phyloP scores from a whole-genome alignment of 2,329 filamentous ascomycete species.

The Phaeomoniella chlamydospora region DNA sequence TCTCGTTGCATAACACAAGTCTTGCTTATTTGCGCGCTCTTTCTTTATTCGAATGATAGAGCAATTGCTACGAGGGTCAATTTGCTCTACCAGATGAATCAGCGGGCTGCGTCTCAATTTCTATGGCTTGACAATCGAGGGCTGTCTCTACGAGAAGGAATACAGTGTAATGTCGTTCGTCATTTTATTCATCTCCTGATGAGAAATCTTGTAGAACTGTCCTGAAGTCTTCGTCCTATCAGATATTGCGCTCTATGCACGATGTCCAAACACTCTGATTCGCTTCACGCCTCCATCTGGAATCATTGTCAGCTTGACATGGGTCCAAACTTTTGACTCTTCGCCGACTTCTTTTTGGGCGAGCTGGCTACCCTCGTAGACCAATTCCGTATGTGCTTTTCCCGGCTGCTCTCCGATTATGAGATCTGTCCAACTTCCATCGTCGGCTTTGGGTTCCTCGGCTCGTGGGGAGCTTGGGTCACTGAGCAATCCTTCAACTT shows the following conservation, averaged over 20 bases:
- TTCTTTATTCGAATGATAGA: too few species aligned
- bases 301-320: conserved; percentile 83
- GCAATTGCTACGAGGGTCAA: too few species aligned
- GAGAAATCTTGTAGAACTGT: too few species aligned
- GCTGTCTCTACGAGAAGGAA: too few species aligned
- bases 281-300: conserved; percentile 89
- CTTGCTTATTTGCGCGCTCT: too few species aligned
- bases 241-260: conserved; percentile 25
- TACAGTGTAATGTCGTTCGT: too few species aligned
- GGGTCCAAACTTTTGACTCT: conserved; percentile 55
- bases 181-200: too few species aligned
- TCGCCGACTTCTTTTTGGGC: conserved; percentile 47
- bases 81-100: too few species aligned
- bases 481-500: conserved; percentile 19
- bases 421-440: conserved; percentile 21
- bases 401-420: conserved; percentile 20
- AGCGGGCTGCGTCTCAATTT: too few species aligned
- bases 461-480: conserved; percentile 8
- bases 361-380: conserved; percentile 21
- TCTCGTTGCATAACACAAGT: too few species aligned
- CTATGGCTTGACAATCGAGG: too few species aligned
- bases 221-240: too few species aligned
- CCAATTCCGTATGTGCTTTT: conserved; percentile 24
- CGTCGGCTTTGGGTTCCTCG: conserved; percentile 17
- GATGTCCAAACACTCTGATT: conserved; percentile 59